These are phyloP conservation scores for Spathaspora girioi DNA, from an alignment of 805 yeast species.

Conservation along the genomic window DNA sequence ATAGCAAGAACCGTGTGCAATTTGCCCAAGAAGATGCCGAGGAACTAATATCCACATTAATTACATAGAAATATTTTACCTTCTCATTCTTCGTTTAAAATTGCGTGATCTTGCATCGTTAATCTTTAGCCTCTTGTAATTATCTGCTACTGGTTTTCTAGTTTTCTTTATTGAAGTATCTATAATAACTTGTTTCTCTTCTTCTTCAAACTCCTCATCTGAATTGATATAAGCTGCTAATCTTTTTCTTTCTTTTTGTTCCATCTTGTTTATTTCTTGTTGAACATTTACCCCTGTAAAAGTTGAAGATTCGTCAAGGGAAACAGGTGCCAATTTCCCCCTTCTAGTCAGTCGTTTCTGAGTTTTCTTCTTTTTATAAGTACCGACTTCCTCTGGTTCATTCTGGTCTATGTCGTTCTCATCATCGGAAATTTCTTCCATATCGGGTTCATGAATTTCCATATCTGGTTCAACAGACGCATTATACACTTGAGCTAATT, in stretches of 20 bases:
- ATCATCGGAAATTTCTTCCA: background rate
- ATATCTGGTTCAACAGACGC: slow-evolving; percentile 29
- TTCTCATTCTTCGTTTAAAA: slow-evolving; percentile 38
- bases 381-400: slow-evolving; percentile 5
- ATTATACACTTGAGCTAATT: slow-evolving; percentile 43
- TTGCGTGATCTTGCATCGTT: slow-evolving; percentile 42
- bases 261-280: slow-evolving; percentile 32
- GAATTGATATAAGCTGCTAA: slow-evolving; percentile 20
- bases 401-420: slow-evolving; percentile 11
- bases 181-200: slow-evolving; percentile 5
- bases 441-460: background rate
- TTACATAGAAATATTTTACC: slow-evolving; percentile 15
- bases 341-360: slow-evolving; percentile 52
- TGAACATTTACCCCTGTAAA: slow-evolving; percentile 32
- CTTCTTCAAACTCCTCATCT: slow-evolving; percentile 12
- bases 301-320: slow-evolving; percentile 26
- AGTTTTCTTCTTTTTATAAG: slow-evolving; percentile 33
- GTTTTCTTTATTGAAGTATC: slow-evolving; percentile 9
- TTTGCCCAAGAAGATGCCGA: slow-evolving; percentile 9
- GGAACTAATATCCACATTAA: slow-evolving; percentile 21
- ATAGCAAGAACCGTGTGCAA: slow-evolving; percentile 23
- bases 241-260: slow-evolving; percentile 20
- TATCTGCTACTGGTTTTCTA: slow-evolving; percentile 38
- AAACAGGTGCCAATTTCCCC: slow-evolving; percentile 40
- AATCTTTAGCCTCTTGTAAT: slow-evolving; percentile 52